phyloP scores from a whole-genome alignment of 768 basidiomycete genomes.

The Pulveroboletus sp. region DNA sequence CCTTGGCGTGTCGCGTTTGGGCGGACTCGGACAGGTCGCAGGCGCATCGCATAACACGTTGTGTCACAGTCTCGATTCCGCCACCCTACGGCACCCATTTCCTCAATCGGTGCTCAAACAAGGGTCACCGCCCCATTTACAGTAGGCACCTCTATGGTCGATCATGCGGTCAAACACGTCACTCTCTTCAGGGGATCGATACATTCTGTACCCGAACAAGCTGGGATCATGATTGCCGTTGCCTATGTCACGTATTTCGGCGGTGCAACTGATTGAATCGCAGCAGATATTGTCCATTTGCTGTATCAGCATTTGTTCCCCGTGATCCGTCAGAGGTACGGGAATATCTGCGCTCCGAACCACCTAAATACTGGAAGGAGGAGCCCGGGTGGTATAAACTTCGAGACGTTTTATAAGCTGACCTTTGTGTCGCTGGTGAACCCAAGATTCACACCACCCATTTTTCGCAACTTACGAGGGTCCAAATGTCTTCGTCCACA shows the following conservation, averaged over 20 bases:
- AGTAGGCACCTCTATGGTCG: neutral
- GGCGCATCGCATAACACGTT: conserved; percentile 5
- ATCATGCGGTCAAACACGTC: neutral
- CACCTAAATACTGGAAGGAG: conserved; percentile 8
- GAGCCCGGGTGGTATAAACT: neutral
- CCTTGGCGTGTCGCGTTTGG: neutral
- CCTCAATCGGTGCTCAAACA: neutral
- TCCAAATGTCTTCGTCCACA: conserved; percentile 5
- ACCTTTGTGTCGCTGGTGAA: neutral
- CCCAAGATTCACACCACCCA: neutral
- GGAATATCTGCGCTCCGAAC: conserved; percentile 9
- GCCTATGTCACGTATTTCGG: neutral
- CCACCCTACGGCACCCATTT: neutral
- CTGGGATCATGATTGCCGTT: neutral
- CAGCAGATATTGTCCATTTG: conserved; percentile 3
- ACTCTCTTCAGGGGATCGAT: neutral
- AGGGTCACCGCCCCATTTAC: conserved; percentile 1
- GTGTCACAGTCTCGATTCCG: neutral
- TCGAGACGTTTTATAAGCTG: conserved; percentile 8
- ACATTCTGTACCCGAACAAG: neutral
- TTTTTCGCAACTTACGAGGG: neutral
- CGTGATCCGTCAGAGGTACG: conserved; percentile 7
- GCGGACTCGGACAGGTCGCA: neutral
- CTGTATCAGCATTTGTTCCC: conserved; percentile 14
- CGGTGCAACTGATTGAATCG: conserved; percentile 1